Evolutionary conservation across 768 basidiomycete genomes (phyloP), one percentile per base, ranked within the genome.

Genomic region (Mycena rebaudengoi): DNA sequence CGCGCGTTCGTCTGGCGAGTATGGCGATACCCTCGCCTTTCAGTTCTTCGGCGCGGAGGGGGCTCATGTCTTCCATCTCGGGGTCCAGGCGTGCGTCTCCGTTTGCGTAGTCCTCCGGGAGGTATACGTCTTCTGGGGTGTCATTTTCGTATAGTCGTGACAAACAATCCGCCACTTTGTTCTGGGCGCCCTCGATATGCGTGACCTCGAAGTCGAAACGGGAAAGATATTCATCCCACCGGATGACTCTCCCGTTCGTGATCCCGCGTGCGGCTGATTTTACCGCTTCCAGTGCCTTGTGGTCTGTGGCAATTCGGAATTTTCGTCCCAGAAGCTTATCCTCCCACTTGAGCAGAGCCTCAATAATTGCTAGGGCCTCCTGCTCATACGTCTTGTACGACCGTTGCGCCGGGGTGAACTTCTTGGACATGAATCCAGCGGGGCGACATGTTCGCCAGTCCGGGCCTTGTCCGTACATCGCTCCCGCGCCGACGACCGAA

Each of bases 221-320:
- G 33, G 50, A 52, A 20, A 52, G 23, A 12, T 52, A 52, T n/a
- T 52, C 50, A 21, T 52, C 50, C 50, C 50, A 52, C 1, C 50
- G 50, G 8, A 52, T 33, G 20, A 52, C 33, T 35, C 50, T 16
- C 20, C 50, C 50, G 23, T 26, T 52, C n/a, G n/a, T n/a, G n/a
- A n/a, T n/a, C n/a, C n/a, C n/a, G n/a, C n/a, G n/a, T n/a, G n/a
- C n/a, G n/a, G n/a, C n/a, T n/a, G n/a, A n/a, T n/a, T n/a, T n/a
- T n/a, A n/a, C n/a, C n/a, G n/a, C n/a, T n/a, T n/a, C n/a, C n/a
- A n/a, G n/a, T n/a, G n/a, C n/a, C n/a, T n/a, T n/a, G n/a, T n/a
- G n/a, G n/a, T n/a, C n/a, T n/a, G n/a, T n/a, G n/a, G n/a, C n/a
- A n/a, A n/a, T n/a, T n/a, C n/a, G n/a, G n/a, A n/a, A n/a, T n/a